Percentiles rank a stretch among this genome's conserved stretches.
These are phyloP conservation scores for Pterulicium gracile DNA, from an alignment of 1,284 basidiomycete species.

Conservation along the genomic window DNA sequence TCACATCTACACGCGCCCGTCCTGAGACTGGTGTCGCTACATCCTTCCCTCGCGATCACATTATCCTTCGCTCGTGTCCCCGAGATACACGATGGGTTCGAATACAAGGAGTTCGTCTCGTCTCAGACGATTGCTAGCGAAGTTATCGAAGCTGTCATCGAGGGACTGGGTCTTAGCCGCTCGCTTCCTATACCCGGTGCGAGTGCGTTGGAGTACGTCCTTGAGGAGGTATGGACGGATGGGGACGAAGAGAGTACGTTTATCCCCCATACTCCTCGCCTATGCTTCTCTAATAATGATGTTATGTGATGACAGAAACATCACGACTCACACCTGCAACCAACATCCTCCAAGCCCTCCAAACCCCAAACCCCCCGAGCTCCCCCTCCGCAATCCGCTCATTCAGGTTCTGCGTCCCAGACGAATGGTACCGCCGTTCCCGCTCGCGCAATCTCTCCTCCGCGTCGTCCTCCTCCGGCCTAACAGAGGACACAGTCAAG, in stretches of 20 bases:
- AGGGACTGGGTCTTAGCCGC: slow-evolving; percentile 62
- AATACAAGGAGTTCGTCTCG: slow-evolving; percentile 55
- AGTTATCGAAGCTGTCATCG: slow-evolving; percentile 40
- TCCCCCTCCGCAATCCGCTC: slow-evolving; percentile 25
- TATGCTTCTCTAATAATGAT: slow-evolving; percentile 7
- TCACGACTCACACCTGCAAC: slow-evolving; percentile 30
- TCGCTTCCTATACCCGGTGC: slow-evolving; percentile 48
- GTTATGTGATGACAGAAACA: slow-evolving; percentile 20
- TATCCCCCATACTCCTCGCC: slow-evolving; percentile 1
- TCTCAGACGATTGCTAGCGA: slow-evolving; percentile 39
- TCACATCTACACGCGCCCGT: slow-evolving; percentile 58
- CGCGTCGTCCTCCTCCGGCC: slow-evolving; percentile 25
- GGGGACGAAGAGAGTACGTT: slow-evolving; percentile 38
- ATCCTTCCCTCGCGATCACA: slow-evolving; percentile 44
- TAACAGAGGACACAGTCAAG: slow-evolving; percentile 40
- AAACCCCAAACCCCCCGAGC: slow-evolving; percentile 34
- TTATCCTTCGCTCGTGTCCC: slow-evolving; percentile 63
- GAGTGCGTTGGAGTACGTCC: slow-evolving; percentile 49
- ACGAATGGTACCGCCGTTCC: slow-evolving; percentile 69
- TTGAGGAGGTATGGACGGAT: slow-evolving; percentile 54
- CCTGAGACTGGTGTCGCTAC: slow-evolving; percentile 62
- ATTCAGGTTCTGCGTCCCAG: slow-evolving; percentile 60
- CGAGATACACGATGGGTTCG: slow-evolving; percentile 66
- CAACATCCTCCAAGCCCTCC: too few relatives aligned
- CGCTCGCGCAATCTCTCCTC: slow-evolving; percentile 40